These are phyloP conservation scores for Claviceps lovelessii DNA, from an alignment of 2,329 filamentous ascomycete genomes.

Conservation along the genomic window DNA sequence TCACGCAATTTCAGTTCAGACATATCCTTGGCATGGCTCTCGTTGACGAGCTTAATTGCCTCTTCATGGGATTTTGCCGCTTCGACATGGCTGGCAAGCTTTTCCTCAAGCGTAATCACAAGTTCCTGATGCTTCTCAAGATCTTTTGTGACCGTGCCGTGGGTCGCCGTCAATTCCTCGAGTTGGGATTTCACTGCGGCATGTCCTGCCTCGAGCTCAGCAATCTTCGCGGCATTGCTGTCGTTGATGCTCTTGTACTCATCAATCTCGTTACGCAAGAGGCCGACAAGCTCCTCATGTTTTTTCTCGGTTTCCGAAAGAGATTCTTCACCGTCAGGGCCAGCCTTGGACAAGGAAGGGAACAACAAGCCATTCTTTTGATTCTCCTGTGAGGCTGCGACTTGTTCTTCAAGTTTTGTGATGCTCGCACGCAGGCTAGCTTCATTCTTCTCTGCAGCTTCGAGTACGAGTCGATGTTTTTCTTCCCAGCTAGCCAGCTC, in stretches of 20 bases:
- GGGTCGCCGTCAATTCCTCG: slow-evolving; percentile 47
- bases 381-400: slow-evolving; percentile 39
- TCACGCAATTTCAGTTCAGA: slow-evolving; percentile 33
- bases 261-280: slow-evolving; percentile 60
- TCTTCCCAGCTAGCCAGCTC: slow-evolving; percentile 63
- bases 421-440: slow-evolving; percentile 58
- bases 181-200: slow-evolving; percentile 51
- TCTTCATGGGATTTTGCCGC: slow-evolving; percentile 41
- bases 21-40: slow-evolving; percentile 36
- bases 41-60: slow-evolving; percentile 33
- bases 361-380: slow-evolving; percentile 27
- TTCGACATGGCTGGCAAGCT: slow-evolving; percentile 45
- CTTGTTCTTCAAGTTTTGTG: slow-evolving; percentile 51
- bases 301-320: slow-evolving; percentile 32
- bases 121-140: slow-evolving; percentile 32
- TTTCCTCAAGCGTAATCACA: slow-evolving; percentile 38
- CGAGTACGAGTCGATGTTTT: slow-evolving; percentile 58
- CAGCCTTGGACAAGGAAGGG: slow-evolving; percentile 19
- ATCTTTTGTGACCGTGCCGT: slow-evolving; percentile 35
- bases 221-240: slow-evolving; percentile 53
- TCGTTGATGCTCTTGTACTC: slow-evolving; percentile 65
- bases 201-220: slow-evolving; percentile 61
- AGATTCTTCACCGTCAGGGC: slow-evolving; percentile 26
- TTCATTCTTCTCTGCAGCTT: slow-evolving; percentile 59
- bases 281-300: slow-evolving; percentile 45